Base-by-base conservation (phyloP, 2,329 filamentous ascomycete species). In the Lasiodiplodia citricola region DNA sequence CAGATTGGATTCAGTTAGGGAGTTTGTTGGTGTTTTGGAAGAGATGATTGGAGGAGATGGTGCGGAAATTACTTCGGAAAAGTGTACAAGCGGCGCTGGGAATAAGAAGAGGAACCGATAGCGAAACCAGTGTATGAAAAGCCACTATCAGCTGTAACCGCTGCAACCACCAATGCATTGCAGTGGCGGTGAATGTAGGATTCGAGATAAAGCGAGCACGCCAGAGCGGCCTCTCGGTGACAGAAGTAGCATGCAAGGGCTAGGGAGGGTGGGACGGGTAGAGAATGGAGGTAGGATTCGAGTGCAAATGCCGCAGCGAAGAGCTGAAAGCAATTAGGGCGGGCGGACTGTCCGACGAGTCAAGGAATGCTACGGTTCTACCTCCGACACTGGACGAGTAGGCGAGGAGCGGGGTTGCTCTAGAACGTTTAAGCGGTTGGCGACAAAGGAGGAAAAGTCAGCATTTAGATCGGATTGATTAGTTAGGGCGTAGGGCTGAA, bases 401-500 rank as follows among this genome's bases (percentile, higher is more conserved):
- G 58, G 11, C 23, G 23, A 52, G 25, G 51, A 64, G 60, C 60
- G 60, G 60, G 60, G 60, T 50, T 63, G 23, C 23, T 35, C 31
- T 18, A 44, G 58, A 25, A 25, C 16, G 25, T 31, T 13, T 21
- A 51, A 47, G 44, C 44, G 44, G 44, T 21, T 47, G 28, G 44
- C 6, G 14, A 52, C n/a, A 21, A 64, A 38, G n/a, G 44, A 47
- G 37, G 28, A 18, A 25, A 35, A 64, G 60, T 64, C 60, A 52
- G 60, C 47, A 52, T 37, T 52, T 64, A 64, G 60, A 18, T 35
- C 25, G n/a, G 28, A 21, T 38, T 64, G 60, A 64, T 64, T 28
- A 52, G n/a, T 51, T 64, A 64, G 60, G 60, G 60, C 60, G 60
- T 64, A 64, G 47, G 60, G 60, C 60, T 64, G 60, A 64, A n/a